Evolutionary conservation across 306 rosid genomes (phyloP), one percentile per base, ranked within the genome.

Genomic region (Pueraria montana): DNA sequence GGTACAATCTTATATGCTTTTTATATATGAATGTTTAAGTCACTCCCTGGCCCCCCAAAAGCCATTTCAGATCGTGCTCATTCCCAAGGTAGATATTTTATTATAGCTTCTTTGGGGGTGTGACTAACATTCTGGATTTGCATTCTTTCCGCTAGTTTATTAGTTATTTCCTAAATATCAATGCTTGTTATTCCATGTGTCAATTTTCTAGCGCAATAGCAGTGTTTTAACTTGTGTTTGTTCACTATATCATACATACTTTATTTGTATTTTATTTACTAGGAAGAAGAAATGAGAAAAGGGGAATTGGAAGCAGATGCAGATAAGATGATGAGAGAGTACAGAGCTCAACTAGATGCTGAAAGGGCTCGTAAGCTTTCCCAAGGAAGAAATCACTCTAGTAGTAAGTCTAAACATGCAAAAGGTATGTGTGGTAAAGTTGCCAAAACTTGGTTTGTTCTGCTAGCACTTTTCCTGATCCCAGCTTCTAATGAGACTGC

Each of bases 261-360:
- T 26, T 30, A 75, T 76, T 79, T 66, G 55, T 55, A 32, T 64
- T 85, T 77, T 59, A 78, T 84, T 71, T 74, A 53, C 68, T 77
- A 95, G 98, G 99, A 96, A 90, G 99, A 96, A 73, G 99, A 96
- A 82, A 79, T 96, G 55, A 92, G 88, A 87, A 87, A 89, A 81
- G 99, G 99, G 80, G 99, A 96, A 82, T 81, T 93, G 86, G 99
- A 96, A 87, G 94, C 94, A 67, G 99, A 94, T 85, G 93, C 93
- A 0, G 97, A 96, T 85, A 89, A 80, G 88, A 91, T 92, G 98
- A 96, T 96, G 99, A 90, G 96, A 86, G 99, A 96, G 76, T 94
- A 94, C 89, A 86, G 99, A 89, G 99, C 99, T 76, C 99, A 96
- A 84, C 88, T 96, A 82, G 99, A 94, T 90, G 97, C 97, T 17